Base-by-base conservation (phyloP, 768 basidiomycete genomes). In the Hygrocybe punicea region DNA sequence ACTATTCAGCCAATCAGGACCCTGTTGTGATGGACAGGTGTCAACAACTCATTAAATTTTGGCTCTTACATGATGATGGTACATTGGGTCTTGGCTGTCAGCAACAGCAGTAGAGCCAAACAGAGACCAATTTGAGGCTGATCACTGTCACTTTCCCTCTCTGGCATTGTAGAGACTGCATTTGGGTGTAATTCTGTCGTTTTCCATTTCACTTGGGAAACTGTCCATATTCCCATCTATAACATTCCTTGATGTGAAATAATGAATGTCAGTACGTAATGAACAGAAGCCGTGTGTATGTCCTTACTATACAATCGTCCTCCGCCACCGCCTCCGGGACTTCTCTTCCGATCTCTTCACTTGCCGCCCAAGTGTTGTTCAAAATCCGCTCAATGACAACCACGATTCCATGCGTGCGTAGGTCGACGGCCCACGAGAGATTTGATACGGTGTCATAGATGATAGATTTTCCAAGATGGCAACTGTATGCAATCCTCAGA, bases 401-500 rank as follows among this genome's bases (percentile, higher is more conserved):
- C 24, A 84, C 83, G 61, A 97, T 94, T 4, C 83, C 78, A 62
- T 97, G 94, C 2, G 77, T 89, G 23, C 91, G 83, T 42, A 97
- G 69, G 66, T 93, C 85, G 24, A 93, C 92, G 1, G 83, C 59
- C 96, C 96, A 99, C 3, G 86, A 84, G 3, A 87, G 76, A 63
- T 91, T 84, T 2, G 85, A 82, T 17, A 98, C 93, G 0, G 95
- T 96, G 67, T 99, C 96, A 70, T 95, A 98, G 44, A 95, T 69
- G 61, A 97, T 91, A 2, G 86, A 82, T 67, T 82, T 81, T 10
- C 96, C 96, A 1, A 90, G 80, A 69, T 96, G 96, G 66, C 96
- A 97, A 53, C 85, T 87, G 57, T 17, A 46, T 70, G 19, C 9
- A 53, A 29, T n/a, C n/a, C 13, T 36, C 8, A 21, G 16, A 24